Evolutionary conservation across 176 grass and related monocot genomes (phyloP).

Genomic region (Lolium multiflorum): DNA sequence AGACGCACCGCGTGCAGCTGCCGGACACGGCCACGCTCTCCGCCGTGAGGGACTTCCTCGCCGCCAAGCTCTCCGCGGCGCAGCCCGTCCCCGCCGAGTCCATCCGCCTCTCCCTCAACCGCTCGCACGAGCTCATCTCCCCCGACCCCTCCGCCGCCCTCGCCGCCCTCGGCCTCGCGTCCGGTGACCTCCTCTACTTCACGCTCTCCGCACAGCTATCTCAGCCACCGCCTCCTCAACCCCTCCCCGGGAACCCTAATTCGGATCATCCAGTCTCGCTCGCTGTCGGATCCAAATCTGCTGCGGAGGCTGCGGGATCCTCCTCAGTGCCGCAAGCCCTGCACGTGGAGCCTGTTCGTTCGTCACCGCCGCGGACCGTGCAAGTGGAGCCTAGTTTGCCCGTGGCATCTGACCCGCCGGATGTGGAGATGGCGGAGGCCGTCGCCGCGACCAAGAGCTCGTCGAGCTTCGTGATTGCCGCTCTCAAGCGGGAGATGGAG

Average conservation of each 20-base stretch:
- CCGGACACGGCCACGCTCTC: conserved; percentile 58
- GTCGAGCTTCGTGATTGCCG: conserved; percentile 43
- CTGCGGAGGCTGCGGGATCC: not conserved
- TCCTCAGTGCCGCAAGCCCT: not conserved
- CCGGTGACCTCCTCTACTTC: conserved; percentile 85
- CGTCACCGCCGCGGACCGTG: not conserved
- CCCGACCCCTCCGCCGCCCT: conserved; percentile 52
- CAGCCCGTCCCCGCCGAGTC: conserved; percentile 64
- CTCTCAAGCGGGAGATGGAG: conserved; percentile 59
- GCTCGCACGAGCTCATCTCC: conserved; percentile 72
- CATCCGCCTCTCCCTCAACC: conserved; percentile 92
- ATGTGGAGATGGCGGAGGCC: conserved; percentile 44
- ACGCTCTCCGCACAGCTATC: conserved; percentile 43
- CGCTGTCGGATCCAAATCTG: not conserved
- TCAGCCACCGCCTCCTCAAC: conserved; percentile 9
- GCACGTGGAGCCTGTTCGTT: not conserved
- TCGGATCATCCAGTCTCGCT: not conserved
- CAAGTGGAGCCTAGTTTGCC: conserved; percentile 19
- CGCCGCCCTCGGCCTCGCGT: conserved; percentile 68
- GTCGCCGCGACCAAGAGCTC: not conserved
- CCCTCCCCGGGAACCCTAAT: conserved; percentile 28
- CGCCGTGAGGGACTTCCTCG: conserved; percentile 67
- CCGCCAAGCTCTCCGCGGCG: conserved; percentile 51
- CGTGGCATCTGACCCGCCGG: conserved; percentile 6
- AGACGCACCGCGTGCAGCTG: conserved; percentile 71